Percentiles rank a stretch among this genome's conserved stretches.
phyloP scores from a whole-genome alignment of 192 early-diverging fungal genomes.

The Backusella circina region DNA sequence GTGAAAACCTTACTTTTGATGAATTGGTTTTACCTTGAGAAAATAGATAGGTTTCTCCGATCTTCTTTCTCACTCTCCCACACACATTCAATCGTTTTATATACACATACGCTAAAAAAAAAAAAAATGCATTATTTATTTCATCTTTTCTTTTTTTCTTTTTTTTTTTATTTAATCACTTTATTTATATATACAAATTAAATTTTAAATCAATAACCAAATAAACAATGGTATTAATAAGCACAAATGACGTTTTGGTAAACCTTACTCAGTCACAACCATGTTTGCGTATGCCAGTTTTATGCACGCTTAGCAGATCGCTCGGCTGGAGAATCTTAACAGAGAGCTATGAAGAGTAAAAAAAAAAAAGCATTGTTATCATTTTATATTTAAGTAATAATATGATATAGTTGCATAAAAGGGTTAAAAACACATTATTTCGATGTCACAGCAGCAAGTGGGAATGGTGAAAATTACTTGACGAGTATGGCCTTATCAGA shows the following conservation, averaged over 20 bases:
- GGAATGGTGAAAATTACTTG: not conserved
- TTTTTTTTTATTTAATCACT: constrained; percentile 7
- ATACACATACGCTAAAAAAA: not conserved
- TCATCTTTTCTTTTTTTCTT: not conserved
- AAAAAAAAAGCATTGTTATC: not conserved
- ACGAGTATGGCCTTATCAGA: constrained; percentile 14
- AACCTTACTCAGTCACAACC: not conserved
- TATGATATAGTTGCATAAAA: not conserved
- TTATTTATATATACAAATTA: not conserved
- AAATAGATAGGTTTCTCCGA: not conserved
- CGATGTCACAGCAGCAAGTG: not conserved
- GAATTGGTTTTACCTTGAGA: constrained; percentile 36
- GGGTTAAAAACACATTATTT: constrained; percentile 9
- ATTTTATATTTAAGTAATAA: too few species aligned
- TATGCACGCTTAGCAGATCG: not conserved
- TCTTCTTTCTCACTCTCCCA: not conserved
- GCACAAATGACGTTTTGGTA: not conserved
- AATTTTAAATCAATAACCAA: too few species aligned
- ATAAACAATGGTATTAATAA: not conserved
- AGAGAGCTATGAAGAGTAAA: constrained; percentile 1
- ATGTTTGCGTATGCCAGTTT: not conserved
- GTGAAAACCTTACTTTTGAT: constrained; percentile 34
- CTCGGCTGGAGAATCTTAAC: constrained; percentile 4
- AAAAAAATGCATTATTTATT: not conserved
- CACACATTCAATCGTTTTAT: not conserved